Percentiles rank a stretch among this genome's conserved stretches.
These are phyloP conservation scores for Hypoxylon sp. DNA, from an alignment of 2,329 filamentous ascomycete genomes.

Conservation along the genomic window DNA sequence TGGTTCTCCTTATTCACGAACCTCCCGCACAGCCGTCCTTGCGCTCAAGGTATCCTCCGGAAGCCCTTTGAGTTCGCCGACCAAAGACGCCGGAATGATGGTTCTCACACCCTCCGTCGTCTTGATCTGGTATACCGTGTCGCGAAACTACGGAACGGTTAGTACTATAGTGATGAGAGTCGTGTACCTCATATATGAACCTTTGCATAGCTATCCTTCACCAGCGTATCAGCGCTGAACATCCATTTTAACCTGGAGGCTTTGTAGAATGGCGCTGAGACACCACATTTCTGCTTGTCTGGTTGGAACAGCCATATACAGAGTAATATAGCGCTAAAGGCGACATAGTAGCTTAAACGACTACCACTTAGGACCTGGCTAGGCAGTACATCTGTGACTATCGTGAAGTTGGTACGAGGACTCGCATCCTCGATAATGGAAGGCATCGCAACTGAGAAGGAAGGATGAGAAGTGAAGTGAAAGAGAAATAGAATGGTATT, in stretches of 20 bases:
- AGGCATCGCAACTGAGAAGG: conserved; percentile 31
- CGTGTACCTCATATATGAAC: conserved; percentile 49
- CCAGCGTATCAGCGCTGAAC: conserved; percentile 64
- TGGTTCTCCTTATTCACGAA: conserved; percentile 44
- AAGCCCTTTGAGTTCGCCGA: conserved; percentile 64
- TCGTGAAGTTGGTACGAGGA: conserved; percentile 45
- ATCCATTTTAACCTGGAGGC: conserved; percentile 66
- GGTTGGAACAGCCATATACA: conserved; percentile 59
- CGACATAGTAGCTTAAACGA: conserved; percentile 60
- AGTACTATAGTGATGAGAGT: conserved; percentile 5
- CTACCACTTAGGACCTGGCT: conserved; percentile 50
- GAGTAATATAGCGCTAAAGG: conserved; percentile 57
- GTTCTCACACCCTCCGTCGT: conserved; percentile 66
- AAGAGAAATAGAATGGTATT: conserved; percentile 10
- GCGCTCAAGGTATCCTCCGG: conserved; percentile 66
- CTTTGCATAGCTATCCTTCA: conserved; percentile 66
- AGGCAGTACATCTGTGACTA: conserved; percentile 45
- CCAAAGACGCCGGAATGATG: conserved; percentile 61
- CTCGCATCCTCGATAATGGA: conserved; percentile 46
- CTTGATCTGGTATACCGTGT: conserved; percentile 66
- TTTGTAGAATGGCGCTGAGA: conserved; percentile 64
- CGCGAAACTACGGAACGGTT: conserved; percentile 59
- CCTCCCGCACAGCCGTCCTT: conserved; percentile 65
- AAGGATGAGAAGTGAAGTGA: conserved; percentile 11
- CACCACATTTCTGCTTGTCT: conserved; percentile 50